These are phyloP conservation scores for Globisporangium mamillatum DNA, from an alignment of 352 stramenopile genomes.

Conservation along the genomic window DNA sequence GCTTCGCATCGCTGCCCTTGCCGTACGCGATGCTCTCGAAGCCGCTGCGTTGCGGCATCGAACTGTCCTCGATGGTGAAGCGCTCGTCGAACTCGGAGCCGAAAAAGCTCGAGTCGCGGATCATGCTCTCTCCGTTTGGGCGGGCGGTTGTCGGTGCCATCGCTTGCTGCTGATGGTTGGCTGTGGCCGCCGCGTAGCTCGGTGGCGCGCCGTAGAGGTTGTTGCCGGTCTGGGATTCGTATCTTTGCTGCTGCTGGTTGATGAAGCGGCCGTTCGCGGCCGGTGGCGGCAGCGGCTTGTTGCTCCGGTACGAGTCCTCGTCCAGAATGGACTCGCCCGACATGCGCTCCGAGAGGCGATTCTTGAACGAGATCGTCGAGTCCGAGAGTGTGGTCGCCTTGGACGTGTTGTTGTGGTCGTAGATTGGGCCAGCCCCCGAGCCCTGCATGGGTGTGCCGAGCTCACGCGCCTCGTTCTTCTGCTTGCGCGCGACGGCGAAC, in stretches of 20 bases:
- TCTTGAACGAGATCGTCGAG: conserved; percentile 15
- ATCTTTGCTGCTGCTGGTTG: conserved; percentile 4
- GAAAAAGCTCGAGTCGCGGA: conserved; percentile 19
- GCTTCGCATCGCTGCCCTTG: not conserved
- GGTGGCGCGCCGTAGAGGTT: not conserved
- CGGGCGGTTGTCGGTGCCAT: not conserved
- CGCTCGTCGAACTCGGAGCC: conserved; percentile 14
- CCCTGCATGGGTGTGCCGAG: conserved; percentile 30
- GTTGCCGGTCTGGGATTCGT: not conserved
- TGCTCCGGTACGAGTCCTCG: conserved; percentile 8
- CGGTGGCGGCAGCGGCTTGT: not conserved
- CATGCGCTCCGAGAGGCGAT: conserved; percentile 18
- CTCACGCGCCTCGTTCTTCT: conserved; percentile 20
- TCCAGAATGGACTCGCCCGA: conserved; percentile 15
- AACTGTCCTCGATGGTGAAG: conserved; percentile 14
- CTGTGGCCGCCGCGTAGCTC: not conserved
- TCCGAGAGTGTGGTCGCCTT: conserved; percentile 15
- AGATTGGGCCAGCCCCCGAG: not conserved
- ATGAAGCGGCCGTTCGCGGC: not conserved
- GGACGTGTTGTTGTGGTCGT: conserved; percentile 21
- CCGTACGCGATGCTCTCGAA: conserved; percentile 12
- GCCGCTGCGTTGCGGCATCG: not conserved
- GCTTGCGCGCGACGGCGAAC: conserved; percentile 35
- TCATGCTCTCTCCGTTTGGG: not conserved
- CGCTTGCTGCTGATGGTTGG: not conserved